Conservation (phyloP, 2,329 filamentous ascomycete genomes). For the Beauveria sp. region DNA sequence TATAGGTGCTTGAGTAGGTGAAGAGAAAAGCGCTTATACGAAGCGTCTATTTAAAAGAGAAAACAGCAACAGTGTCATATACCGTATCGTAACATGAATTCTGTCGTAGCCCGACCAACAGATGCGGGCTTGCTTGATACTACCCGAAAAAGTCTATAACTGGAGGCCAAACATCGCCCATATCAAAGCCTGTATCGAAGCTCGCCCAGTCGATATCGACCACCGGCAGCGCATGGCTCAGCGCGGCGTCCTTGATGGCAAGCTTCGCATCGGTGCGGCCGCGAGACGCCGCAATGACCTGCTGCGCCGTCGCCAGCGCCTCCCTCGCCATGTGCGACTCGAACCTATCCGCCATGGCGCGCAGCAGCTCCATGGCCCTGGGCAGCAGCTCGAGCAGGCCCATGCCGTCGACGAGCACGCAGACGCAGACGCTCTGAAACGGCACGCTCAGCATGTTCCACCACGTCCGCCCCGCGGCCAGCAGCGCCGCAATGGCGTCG, state of each 20-base stretch:
- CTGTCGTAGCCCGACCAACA: too few species aligned
- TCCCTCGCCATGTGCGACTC: constrained; percentile 14
- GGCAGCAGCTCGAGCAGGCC: constrained; percentile 11
- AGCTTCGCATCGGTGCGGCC: neutral
- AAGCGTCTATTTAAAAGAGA: too few species aligned
- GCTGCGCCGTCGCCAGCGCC: constrained; percentile 13
- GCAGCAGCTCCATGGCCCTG: constrained; percentile 6
- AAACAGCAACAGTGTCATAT: too few species aligned
- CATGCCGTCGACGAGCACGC: constrained; percentile 8
- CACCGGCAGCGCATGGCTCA: neutral
- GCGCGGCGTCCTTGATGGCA: constrained; percentile 1
- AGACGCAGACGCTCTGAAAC: constrained; percentile 13
- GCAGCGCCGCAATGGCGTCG: neutral
- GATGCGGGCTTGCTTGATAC: too few species aligned
- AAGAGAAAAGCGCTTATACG: too few species aligned
- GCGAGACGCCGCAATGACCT: neutral
- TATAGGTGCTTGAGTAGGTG: too few species aligned
- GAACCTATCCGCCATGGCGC: constrained; percentile 7
- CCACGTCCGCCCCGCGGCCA: constrained; percentile 7
- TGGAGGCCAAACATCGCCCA: neutral
- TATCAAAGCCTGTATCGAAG: neutral
- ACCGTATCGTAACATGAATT: too few species aligned
- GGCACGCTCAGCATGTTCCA: constrained; percentile 14
- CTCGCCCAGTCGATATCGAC: neutral
- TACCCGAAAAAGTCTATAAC: neutral